These are phyloP conservation scores for Tetraselmis striata DNA, from an alignment of 139 green algal species.

Conservation along the genomic window DNA sequence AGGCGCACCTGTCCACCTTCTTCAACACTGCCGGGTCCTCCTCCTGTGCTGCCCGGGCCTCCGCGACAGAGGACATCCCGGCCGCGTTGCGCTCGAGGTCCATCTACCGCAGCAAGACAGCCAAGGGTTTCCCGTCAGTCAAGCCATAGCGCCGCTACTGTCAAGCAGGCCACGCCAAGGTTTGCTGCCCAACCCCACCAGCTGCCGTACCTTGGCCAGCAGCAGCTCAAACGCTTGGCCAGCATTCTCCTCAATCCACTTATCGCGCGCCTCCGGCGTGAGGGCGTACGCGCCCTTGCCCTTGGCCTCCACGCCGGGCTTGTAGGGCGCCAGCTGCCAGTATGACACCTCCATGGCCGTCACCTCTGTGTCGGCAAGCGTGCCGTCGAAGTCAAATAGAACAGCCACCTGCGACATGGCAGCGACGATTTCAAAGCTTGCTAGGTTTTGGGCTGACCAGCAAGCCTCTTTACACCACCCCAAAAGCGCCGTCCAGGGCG, in stretches of 20 bases:
- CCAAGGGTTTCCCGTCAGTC: no score
- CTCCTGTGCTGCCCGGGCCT: neutral
- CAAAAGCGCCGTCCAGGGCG: no score
- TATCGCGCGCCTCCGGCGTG: neutral
- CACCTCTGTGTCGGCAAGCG: constrained; percentile 7
- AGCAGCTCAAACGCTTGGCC: constrained; percentile 8
- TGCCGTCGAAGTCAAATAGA: constrained; percentile 11
- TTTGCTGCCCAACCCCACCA: no score
- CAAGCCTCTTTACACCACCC: no score
- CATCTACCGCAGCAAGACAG: no score
- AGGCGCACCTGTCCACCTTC: neutral
- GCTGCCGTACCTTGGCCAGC: neutral
- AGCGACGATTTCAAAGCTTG: no score
- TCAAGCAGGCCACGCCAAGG: no score
- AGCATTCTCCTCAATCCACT: constrained; percentile 6
- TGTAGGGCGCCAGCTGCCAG: constrained; percentile 8
- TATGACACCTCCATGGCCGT: constrained; percentile 7
- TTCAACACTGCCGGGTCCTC: neutral
- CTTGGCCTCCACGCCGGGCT: neutral
- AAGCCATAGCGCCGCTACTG: no score
- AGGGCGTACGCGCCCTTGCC: neutral
- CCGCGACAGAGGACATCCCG: neutral
- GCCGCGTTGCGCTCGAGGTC: neutral
- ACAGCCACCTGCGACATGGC: neutral
- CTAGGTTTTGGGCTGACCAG: no score